Percentiles rank a stretch among this genome's conserved stretches.
These are phyloP conservation scores for Lophium mytilinum DNA, from an alignment of 495 filamentous ascomycete genomes.

Conservation along the genomic window DNA sequence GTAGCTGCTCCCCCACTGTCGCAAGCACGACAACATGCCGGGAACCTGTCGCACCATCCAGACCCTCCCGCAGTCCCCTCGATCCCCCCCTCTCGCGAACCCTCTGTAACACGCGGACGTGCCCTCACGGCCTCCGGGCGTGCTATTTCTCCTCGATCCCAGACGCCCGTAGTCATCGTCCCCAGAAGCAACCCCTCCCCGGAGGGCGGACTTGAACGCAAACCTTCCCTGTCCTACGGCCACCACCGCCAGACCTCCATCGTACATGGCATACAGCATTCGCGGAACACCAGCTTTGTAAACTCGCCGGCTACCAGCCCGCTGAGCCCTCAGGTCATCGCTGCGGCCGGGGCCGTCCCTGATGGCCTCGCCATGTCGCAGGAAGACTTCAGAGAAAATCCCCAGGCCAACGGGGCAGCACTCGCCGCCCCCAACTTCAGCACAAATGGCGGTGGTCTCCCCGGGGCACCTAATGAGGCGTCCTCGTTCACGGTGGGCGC, in stretches of 20 bases:
- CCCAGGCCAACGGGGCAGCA: constrained; percentile 12
- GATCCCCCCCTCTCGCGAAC: constrained; percentile 26
- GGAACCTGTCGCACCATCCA: constrained; percentile 24
- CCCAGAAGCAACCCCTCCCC: constrained; percentile 20
- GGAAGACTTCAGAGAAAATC: constrained; percentile 23
- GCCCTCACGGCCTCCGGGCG: constrained; percentile 27
- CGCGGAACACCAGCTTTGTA: constrained; percentile 71
- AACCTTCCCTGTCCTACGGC: constrained; percentile 63
- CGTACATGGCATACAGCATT: constrained; percentile 89
- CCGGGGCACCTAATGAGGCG: not conserved
- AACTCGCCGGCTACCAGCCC: constrained; percentile 63
- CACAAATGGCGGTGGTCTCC: not conserved
- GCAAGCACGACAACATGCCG: constrained; percentile 19
- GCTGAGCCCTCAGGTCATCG: constrained; percentile 74
- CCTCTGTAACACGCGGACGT: constrained; percentile 28
- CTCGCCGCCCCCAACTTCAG: not conserved
- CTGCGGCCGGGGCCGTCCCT: constrained; percentile 41
- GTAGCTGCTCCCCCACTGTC: constrained; percentile 23
- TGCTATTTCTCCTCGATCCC: constrained; percentile 26
- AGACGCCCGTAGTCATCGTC: constrained; percentile 25
- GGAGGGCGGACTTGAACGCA: constrained; percentile 53
- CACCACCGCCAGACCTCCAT: constrained; percentile 93
- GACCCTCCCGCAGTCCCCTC: constrained; percentile 15
- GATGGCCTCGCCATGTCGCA: constrained; percentile 25
- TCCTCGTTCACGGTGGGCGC: not conserved